Evolutionary conservation across 208 protist species (phyloP).

Genomic region (Trypanosoma conorhini): DNA sequence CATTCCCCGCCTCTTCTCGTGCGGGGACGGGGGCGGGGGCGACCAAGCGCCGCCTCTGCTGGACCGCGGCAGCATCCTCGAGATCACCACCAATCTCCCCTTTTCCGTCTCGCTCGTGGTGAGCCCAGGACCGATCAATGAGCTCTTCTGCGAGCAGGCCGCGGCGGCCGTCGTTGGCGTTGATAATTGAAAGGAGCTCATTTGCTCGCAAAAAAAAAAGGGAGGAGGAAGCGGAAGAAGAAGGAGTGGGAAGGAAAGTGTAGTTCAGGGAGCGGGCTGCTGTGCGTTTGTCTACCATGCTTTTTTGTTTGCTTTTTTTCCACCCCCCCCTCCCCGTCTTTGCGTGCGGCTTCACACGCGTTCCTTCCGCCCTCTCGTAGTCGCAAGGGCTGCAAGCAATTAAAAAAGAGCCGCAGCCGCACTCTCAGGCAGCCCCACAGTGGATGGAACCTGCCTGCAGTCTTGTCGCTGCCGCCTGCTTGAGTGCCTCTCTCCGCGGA

Average conservation of each 20-base stretch:
- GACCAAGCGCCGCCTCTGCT: background rate
- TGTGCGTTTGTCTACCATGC: background rate
- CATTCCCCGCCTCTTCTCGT: conserved; percentile 13
- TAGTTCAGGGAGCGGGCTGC: no score
- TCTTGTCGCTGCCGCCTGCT: background rate
- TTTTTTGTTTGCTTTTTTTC: background rate
- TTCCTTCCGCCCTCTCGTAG: background rate
- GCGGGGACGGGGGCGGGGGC: background rate
- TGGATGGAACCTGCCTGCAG: background rate
- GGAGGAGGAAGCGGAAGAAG: background rate
- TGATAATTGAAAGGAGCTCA: background rate
- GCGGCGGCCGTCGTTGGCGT: conserved; percentile 49
- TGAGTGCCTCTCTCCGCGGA: background rate
- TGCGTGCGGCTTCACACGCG: no score
- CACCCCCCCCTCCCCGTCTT: no score
- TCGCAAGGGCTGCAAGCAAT: background rate
- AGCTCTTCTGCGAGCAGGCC: conserved; percentile 70
- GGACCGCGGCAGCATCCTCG: conserved; percentile 36
- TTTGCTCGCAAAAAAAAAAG: conserved; percentile 1
- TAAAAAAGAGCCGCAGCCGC: background rate
- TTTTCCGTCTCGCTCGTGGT: conserved; percentile 85
- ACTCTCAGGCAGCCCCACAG: no score
- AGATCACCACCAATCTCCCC: conserved; percentile 86
- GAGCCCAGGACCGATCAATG: conserved; percentile 74
- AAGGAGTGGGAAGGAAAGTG: background rate